A percentile compares a stretch with the other conserved stretches of the same genome.
phyloP scores from a whole-genome alignment of 2,329 filamentous ascomycete species.

The Aspergillus nomiae region DNA sequence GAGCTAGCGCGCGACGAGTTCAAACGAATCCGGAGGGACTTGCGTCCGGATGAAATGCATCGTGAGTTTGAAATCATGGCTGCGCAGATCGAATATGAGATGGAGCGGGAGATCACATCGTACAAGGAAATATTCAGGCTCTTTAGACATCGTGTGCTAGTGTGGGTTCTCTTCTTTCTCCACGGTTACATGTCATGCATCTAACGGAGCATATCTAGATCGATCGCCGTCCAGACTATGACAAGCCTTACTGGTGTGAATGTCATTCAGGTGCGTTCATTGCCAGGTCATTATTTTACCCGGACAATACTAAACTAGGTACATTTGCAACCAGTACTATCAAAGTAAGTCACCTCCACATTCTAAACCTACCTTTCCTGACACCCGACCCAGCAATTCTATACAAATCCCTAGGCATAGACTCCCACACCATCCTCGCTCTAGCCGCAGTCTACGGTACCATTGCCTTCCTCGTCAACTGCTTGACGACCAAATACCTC shows the following conservation, averaged over 20 bases:
- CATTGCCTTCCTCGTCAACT: constrained; percentile 53
- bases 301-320: background rate
- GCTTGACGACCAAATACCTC: constrained; percentile 54
- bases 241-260: constrained; percentile 60
- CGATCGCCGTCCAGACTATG: constrained; percentile 60
- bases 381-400: constrained; percentile 48
- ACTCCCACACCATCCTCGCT: constrained; percentile 53
- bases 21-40: constrained; percentile 50
- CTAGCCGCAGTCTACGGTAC: constrained; percentile 59
- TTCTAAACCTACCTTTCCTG: constrained; percentile 28
- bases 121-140: constrained; percentile 55
- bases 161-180: constrained; percentile 34
- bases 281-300: background rate
- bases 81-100: constrained; percentile 59
- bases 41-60: constrained; percentile 47
- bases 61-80: constrained; percentile 59
- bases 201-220: constrained; percentile 30
- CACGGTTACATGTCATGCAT: background rate
- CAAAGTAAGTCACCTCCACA: constrained; percentile 28
- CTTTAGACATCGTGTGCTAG: constrained; percentile 55
- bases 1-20: constrained; percentile 54
- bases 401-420: constrained; percentile 58
- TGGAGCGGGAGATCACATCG: constrained; percentile 56
- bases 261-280: constrained; percentile 51
- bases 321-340: constrained; percentile 27